Conservation (phyloP, 257 asterid genomes). For the Solanum microdontum region DNA sequence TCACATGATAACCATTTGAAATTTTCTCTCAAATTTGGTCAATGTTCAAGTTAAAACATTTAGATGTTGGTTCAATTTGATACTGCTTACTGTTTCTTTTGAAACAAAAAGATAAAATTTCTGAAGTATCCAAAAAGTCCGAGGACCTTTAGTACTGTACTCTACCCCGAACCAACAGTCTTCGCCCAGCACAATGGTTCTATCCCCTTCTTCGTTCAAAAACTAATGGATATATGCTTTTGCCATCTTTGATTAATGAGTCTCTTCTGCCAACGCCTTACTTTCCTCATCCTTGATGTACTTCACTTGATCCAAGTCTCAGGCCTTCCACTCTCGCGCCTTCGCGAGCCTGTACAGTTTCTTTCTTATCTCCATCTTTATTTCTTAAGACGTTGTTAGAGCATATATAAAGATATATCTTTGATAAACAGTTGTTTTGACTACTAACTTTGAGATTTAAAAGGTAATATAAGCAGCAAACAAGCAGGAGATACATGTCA, state of each 20-base stretch:
- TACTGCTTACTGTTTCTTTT: background rate
- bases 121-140: background rate
- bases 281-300: background rate
- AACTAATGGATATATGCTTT: no score
- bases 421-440: background rate
- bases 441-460: background rate
- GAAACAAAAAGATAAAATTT: background rate
- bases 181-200: background rate
- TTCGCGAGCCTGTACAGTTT: background rate
- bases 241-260: background rate
- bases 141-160: background rate
- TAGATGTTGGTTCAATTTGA: no score
- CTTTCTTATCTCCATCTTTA: background rate
- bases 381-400: background rate
- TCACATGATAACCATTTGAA: background rate
- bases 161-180: background rate
- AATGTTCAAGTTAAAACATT: no score
- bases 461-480: background rate
- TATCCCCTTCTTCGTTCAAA: no score
- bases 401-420: background rate
- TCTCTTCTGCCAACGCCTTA: background rate
- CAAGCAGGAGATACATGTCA: background rate
- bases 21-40: background rate
- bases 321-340: background rate
- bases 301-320: background rate